These are phyloP conservation scores for Penicillium sp. DNA, from an alignment of 2,329 filamentous ascomycete genomes.

Conservation along the genomic window DNA sequence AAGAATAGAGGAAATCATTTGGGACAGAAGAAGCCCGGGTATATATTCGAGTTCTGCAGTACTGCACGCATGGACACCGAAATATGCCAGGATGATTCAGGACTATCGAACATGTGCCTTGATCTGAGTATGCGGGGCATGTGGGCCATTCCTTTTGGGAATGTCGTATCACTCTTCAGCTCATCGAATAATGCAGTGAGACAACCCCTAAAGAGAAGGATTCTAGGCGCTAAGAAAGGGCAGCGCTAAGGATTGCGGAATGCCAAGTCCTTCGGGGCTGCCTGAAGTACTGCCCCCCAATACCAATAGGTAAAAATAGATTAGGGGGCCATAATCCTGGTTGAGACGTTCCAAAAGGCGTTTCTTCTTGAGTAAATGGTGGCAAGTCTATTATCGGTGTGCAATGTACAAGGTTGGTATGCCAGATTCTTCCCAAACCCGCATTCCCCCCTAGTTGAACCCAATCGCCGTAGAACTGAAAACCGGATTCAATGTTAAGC, in stretches of 20 bases:
- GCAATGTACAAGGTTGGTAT: background rate
- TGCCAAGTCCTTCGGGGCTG: background rate
- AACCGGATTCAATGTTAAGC: background rate
- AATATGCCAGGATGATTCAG: conserved; percentile 8
- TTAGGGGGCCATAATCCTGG: background rate
- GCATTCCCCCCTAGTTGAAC: conserved; percentile 11
- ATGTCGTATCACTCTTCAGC: background rate
- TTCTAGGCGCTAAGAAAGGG: background rate
- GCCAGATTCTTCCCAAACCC: conserved; percentile 7
- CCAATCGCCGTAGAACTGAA: background rate
- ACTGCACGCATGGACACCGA: background rate
- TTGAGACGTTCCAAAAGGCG: background rate
- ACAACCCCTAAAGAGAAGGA: background rate
- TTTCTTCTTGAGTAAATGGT: background rate
- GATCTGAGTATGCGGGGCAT: background rate
- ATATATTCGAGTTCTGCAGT: conserved; percentile 5
- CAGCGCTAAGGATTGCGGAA: background rate
- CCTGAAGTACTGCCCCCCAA: background rate
- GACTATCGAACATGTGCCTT: background rate
- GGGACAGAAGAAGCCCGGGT: background rate
- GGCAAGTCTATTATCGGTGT: background rate
- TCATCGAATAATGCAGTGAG: background rate
- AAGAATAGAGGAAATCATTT: background rate
- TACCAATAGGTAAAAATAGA: background rate
- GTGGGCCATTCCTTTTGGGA: conserved; percentile 10